Percentiles rank a stretch among this genome's conserved stretches.
These are phyloP conservation scores for Austroboletus novae-zelandiae DNA, from an alignment of 1,284 basidiomycete genomes.

Conservation along the genomic window DNA sequence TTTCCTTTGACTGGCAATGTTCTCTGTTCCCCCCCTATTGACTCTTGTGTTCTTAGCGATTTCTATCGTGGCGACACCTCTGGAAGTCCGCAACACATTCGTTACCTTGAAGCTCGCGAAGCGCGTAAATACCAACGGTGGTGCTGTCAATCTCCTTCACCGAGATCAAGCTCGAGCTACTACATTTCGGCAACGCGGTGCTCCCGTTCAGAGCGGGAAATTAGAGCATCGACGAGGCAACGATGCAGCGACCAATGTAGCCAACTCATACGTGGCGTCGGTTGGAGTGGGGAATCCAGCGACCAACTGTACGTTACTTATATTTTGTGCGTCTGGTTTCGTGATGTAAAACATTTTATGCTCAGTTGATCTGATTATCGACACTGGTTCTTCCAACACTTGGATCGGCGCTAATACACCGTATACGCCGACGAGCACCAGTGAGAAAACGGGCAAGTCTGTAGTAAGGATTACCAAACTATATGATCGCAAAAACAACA, in stretches of 20 bases:
- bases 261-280: slow-evolving; percentile 48
- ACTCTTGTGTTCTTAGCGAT: slow-evolving; percentile 44
- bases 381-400: slow-evolving; percentile 50
- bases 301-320: slow-evolving; percentile 46
- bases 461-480: slow-evolving; percentile 39
- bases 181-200: slow-evolving; percentile 40
- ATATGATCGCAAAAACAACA: too few relatives aligned
- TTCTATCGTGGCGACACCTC: slow-evolving; percentile 45
- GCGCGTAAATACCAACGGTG: slow-evolving; percentile 48
- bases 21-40: slow-evolving; percentile 34
- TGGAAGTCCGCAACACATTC: slow-evolving; percentile 34
- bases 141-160: slow-evolving; percentile 45
- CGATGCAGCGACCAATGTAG: slow-evolving; percentile 43
- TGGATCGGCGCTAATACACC: slow-evolving; percentile 56
- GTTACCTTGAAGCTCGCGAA: slow-evolving; percentile 49
- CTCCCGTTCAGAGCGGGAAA: slow-evolving; percentile 33
- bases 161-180: slow-evolving; percentile 53
- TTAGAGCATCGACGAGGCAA: slow-evolving; percentile 34
- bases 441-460: slow-evolving; percentile 35
- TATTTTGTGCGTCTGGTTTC: not conserved
- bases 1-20: slow-evolving; percentile 23
- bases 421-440: slow-evolving; percentile 51
- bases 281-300: slow-evolving; percentile 60
- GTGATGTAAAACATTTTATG: not conserved
- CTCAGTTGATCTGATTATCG: slow-evolving; percentile 28